Evolutionary conservation across 257 asterid genomes (phyloP), one percentile per base, ranked within the genome.

Genomic region (Solanum arcanum): DNA sequence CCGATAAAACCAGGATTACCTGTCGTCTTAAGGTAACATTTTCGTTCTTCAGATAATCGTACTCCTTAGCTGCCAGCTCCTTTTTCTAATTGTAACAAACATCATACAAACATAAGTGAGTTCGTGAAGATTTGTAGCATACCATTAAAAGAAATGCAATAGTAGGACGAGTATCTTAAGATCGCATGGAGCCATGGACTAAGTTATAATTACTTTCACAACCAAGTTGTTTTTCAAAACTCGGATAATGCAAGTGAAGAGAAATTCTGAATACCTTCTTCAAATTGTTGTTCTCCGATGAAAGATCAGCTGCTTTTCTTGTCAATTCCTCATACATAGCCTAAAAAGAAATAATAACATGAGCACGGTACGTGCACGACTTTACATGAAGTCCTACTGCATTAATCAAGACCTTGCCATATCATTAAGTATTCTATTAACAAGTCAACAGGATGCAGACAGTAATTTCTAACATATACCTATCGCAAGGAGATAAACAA

Each of bases 251-350:
- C 37, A 44, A 12, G 15, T 33, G 49, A 64, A 42, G 74, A 68
- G 76, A 29, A 37, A 88, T 47, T 80, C 6, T 5, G 18, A 68
- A 29, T 82, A 91, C 98, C 96, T 82, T 91, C 92, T 90, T 95
- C 88, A 96, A 87, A 77, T 83, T 83, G 84, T 91, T 90, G 9
- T 95, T 96, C 90, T 93, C 99, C 31, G 76, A 86, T 56, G 60
- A 87, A 44, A 91, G 87, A 12, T 90, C 92, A 74, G 89, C 88
- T 31, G 94, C 92, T 90, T 91, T 93, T 82, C 73, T 78, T 56
- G 87, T 90, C 83, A 93, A 89, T 20, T 93, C 98, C 83, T 88
- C 89, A 82, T 91, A 83, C 90, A 91, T 87, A 35, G 94, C 96
- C 98, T 96, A 88, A 35, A 66, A 37, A 33, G 60, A 85, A 52